Conservation (phyloP, 2,329 filamentous ascomycete species). For the Sarocladium oryzae region DNA sequence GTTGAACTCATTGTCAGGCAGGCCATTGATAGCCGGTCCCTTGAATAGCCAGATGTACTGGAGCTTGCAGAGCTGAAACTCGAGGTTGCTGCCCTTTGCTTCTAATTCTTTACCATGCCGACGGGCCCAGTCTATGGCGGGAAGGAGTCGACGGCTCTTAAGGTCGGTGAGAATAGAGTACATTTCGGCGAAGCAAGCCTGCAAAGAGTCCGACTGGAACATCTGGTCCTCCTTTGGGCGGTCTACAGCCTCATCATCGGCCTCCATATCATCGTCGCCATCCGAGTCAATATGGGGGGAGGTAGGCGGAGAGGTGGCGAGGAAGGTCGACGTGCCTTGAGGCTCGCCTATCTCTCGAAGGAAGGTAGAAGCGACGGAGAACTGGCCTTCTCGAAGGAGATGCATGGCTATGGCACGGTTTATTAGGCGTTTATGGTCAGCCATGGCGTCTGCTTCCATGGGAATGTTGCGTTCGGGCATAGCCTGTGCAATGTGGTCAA, state of each 20-base stretch:
- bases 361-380: conserved; percentile 80
- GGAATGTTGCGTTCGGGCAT: conserved; percentile 55
- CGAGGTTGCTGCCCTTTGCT: conserved; percentile 79
- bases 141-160: conserved; percentile 65
- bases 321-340: conserved; percentile 21
- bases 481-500: conserved; percentile 20
- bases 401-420: conserved; percentile 97
- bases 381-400: conserved; percentile 88
- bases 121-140: conserved; percentile 83
- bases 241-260: conserved; percentile 19
- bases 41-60: conserved; percentile 88
- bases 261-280: conserved; percentile 26
- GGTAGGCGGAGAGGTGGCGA: conserved; percentile 9
- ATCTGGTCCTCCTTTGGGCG: conserved; percentile 30
- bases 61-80: conserved; percentile 87
- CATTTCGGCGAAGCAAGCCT: conserved; percentile 80
- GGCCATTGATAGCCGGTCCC: conserved; percentile 47
- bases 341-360: conserved; percentile 52
- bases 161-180: conserved; percentile 80
- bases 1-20: conserved; percentile 46
- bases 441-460: conserved; percentile 74
- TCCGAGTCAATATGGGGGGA: conserved; percentile 20
- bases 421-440: conserved; percentile 67
- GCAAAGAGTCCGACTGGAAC: conserved; percentile 34
- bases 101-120: conserved; percentile 66